A percentile compares a stretch with the other conserved stretches of the same genome.
Evolutionary conservation across 2,329 filamentous ascomycete species (phyloP).

Genomic region (Emmonsiellopsis sp.): DNA sequence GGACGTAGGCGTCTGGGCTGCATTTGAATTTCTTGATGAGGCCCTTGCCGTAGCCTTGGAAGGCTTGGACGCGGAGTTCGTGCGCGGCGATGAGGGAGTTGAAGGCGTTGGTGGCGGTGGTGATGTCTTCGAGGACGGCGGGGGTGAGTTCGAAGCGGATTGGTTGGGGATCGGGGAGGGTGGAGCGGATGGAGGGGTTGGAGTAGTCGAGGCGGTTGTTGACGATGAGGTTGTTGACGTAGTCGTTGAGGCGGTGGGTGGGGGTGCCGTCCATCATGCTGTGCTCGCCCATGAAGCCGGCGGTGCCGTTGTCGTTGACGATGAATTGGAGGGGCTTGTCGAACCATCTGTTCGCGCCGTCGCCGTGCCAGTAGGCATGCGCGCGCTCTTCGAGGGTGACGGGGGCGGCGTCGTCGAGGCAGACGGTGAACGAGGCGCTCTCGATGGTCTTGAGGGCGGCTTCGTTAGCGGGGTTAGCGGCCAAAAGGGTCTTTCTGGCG

Average conservation of each 20-base stretch:
- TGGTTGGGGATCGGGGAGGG: conserved; percentile 69
- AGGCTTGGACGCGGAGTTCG: conserved; percentile 87
- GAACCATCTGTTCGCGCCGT: conserved; percentile 91
- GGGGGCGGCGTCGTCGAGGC: conserved; percentile 82
- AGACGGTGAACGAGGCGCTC: conserved; percentile 81
- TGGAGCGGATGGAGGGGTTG: conserved; percentile 65
- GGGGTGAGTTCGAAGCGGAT: conserved; percentile 71
- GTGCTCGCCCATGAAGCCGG: conserved; percentile 97
- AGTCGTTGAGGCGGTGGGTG: conserved; percentile 92
- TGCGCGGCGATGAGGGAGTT: conserved; percentile 72
- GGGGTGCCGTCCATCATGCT: conserved; percentile 99
- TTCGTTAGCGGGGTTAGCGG: conserved; percentile 70
- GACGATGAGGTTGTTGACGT: conserved; percentile 83
- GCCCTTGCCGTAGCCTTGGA: conserved; percentile 95
- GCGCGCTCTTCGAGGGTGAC: conserved; percentile 93
- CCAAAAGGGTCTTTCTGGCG: conserved; percentile 65
- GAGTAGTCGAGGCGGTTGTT: conserved; percentile 89
- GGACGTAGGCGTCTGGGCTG: conserved; percentile 93
- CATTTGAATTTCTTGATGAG: conserved; percentile 99
- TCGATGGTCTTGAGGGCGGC: conserved; percentile 72
- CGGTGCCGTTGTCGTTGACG: conserved; percentile 93
- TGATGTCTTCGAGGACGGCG: conserved; percentile 67
- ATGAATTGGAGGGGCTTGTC: conserved; percentile 99
- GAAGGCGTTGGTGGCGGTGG: conserved; percentile 71
- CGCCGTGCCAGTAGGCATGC: conserved; percentile 95